A percentile compares a stretch with the other conserved stretches of the same genome.
phyloP scores from a whole-genome alignment of 163 green algal species.

The Chlorella variabilis region DNA sequence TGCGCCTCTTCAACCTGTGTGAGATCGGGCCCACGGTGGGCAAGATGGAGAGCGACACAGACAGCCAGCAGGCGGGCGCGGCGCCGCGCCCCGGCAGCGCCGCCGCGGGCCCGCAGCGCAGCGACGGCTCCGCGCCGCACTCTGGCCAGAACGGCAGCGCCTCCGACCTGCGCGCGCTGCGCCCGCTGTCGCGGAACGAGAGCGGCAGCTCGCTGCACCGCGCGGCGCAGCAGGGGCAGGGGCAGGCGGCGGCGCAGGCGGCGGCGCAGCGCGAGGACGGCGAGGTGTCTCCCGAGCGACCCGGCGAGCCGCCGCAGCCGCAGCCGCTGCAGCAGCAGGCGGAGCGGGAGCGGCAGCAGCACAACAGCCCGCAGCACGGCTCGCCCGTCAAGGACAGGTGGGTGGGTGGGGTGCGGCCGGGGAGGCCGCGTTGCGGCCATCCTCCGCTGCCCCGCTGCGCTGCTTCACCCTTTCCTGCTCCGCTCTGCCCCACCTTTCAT shows the following conservation, averaged over 20 bases:
- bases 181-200: slow-evolving; percentile 17
- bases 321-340: slow-evolving; percentile 8
- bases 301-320: no score
- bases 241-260: not conserved
- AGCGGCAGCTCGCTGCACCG: slow-evolving; percentile 33
- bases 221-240: not conserved
- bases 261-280: slow-evolving; percentile 6
- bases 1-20: slow-evolving; percentile 95
- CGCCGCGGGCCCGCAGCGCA: slow-evolving; percentile 5
- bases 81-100: not conserved
- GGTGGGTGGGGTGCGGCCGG: not conserved
- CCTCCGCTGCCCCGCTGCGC: no score
- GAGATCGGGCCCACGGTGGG: slow-evolving; percentile 68
- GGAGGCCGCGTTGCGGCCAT: not conserved
- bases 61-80: not conserved
- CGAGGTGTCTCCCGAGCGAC: not conserved
- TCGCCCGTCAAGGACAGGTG: slow-evolving; percentile 5
- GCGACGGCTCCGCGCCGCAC: slow-evolving; percentile 13
- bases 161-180: slow-evolving; percentile 12
- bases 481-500: no score
- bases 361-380: not conserved
- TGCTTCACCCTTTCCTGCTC: no score
- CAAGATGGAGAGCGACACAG: slow-evolving; percentile 20
- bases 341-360: not conserved
- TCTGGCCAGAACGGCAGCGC: not conserved